These are phyloP conservation scores for Diplodia mutila DNA, from an alignment of 2,329 filamentous ascomycete species.

Conservation along the genomic window DNA sequence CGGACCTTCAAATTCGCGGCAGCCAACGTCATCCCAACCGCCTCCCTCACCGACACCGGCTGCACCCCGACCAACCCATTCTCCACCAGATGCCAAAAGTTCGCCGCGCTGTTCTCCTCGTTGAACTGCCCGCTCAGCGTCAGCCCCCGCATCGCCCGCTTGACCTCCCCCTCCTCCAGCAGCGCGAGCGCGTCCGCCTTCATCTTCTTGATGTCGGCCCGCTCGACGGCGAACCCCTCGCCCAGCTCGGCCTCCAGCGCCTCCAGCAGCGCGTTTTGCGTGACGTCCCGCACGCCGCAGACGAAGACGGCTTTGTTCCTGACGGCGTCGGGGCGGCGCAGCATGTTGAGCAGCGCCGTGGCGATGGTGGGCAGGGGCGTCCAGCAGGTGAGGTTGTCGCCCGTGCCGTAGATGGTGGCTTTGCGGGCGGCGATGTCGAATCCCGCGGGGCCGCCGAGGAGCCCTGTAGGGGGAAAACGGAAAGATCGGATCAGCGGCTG, in stretches of 20 bases:
- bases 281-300: constrained; percentile 33
- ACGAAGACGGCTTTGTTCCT: constrained; percentile 38
- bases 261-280: constrained; percentile 35
- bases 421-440: constrained; percentile 36
- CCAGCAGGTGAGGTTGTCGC: constrained; percentile 37
- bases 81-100: constrained; percentile 35
- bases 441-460: constrained; percentile 43
- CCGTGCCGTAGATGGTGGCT: constrained; percentile 42
- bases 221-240: constrained; percentile 32
- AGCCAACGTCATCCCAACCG: constrained; percentile 34
- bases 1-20: constrained; percentile 31
- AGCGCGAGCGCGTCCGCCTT: constrained; percentile 35
- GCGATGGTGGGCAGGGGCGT: constrained; percentile 38
- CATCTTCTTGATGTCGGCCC: constrained; percentile 38
- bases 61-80: constrained; percentile 39
- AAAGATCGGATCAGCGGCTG: neutral
- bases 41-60: constrained; percentile 35
- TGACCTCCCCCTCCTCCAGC: constrained; percentile 34
- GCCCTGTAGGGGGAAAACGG: constrained; percentile 32
- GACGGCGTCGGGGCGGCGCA: constrained; percentile 33
- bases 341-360: constrained; percentile 36
- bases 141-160: constrained; percentile 38
- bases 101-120: constrained; percentile 35
- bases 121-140: constrained; percentile 40
- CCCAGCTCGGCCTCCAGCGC: constrained; percentile 34